phyloP scores from a whole-genome alignment of 768 basidiomycete species.

The Russula sp. region DNA sequence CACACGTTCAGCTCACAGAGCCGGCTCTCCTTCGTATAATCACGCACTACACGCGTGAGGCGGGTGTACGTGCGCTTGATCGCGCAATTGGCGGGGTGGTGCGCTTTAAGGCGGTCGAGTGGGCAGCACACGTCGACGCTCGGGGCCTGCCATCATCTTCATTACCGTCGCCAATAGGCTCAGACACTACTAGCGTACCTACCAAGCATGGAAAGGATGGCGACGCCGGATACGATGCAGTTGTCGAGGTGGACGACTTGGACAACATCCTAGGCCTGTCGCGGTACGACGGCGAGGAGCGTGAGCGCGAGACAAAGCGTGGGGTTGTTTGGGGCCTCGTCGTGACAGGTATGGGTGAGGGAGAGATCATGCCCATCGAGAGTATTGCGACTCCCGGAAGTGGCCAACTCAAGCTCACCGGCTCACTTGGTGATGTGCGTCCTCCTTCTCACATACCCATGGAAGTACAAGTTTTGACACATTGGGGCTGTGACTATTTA shows the following conservation, averaged over 20 bases:
- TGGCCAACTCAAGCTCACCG: conserved; percentile 72
- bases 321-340: conserved; percentile 85
- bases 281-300: conserved; percentile 74
- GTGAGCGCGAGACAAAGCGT: conserved; percentile 62
- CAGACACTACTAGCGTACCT: background rate
- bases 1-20: conserved; percentile 60
- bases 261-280: conserved; percentile 80
- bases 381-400: conserved; percentile 70
- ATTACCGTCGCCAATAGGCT: background rate
- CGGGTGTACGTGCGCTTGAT: conserved; percentile 88
- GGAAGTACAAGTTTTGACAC: no score
- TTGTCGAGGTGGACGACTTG: conserved; percentile 66
- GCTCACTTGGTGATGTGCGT: conserved; percentile 72
- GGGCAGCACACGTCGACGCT: conserved; percentile 60
- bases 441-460: background rate
- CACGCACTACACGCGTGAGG: conserved; percentile 81
- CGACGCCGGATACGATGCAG: conserved; percentile 40
- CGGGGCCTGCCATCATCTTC: conserved; percentile 24
- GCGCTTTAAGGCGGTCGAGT: conserved; percentile 89
- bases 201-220: background rate
- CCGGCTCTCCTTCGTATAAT: conserved; percentile 66
- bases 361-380: conserved; percentile 81
- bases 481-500: conserved; percentile 23
- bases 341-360: conserved; percentile 84
- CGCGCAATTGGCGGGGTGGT: conserved; percentile 84